Evolutionary conservation across 1,284 basidiomycete genomes (phyloP).

Genomic region (Phylloporus gajari): DNA sequence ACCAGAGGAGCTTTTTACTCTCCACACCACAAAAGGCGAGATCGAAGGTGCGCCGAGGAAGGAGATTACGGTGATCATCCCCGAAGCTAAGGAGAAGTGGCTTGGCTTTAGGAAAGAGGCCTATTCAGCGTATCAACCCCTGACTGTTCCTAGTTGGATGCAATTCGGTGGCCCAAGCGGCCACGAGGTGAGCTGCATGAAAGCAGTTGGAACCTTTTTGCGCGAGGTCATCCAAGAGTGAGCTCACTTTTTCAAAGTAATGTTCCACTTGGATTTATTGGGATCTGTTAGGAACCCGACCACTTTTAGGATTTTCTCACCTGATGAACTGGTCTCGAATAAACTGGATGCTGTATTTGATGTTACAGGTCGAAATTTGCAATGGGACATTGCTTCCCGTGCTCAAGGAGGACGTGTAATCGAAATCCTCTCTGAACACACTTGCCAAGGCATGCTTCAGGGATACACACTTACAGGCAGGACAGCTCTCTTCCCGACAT

Average conservation of each 20-base stretch:
- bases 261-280: slow-evolving; percentile 1
- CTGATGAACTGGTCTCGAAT: slow-evolving; percentile 90
- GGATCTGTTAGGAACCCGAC: slow-evolving; percentile 66
- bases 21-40: slow-evolving; percentile 17
- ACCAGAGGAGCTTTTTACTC: slow-evolving; percentile 69
- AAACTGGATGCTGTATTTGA: slow-evolving; percentile 85
- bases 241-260: slow-evolving; percentile 23
- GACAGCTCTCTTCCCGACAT: slow-evolving; percentile 86
- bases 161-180: slow-evolving; percentile 64
- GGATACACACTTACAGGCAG: slow-evolving; percentile 87
- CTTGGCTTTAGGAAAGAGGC: slow-evolving; percentile 75
- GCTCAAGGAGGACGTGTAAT: slow-evolving; percentile 81
- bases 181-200: slow-evolving; percentile 80
- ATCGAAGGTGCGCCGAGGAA: slow-evolving; percentile 58
- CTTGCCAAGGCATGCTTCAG: slow-evolving; percentile 88
- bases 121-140: slow-evolving; percentile 69
- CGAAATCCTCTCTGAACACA: slow-evolving; percentile 90
- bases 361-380: slow-evolving; percentile 76
- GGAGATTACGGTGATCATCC: slow-evolving; percentile 67
- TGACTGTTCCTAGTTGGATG: slow-evolving; percentile 76
- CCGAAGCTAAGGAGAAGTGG: slow-evolving; percentile 61
- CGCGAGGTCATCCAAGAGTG: slow-evolving; percentile 67
- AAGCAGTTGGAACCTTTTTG: slow-evolving; percentile 71
- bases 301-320: slow-evolving; percentile 89
- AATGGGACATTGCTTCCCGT: slow-evolving; percentile 77